Evolutionary conservation across 768 basidiomycete genomes (phyloP).

Genomic region (Podaxis sp.): DNA sequence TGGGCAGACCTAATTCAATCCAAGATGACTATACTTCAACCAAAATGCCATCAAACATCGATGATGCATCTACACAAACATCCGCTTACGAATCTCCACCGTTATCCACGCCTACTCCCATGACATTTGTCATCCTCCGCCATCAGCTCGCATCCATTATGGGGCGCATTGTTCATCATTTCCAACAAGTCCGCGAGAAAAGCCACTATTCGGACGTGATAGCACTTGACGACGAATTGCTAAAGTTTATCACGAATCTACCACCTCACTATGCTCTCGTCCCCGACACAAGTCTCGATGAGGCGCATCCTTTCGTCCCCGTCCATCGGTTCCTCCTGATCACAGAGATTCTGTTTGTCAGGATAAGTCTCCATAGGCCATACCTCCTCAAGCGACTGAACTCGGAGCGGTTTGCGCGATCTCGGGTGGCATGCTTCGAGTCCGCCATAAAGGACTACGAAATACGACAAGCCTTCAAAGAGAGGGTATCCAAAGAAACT

Average conservation of each 20-base stretch:
- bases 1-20: conserved; percentile 87
- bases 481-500: conserved; percentile 58
- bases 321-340: conserved; percentile 86
- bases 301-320: conserved; percentile 60
- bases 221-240: conserved; percentile 78
- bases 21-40: conserved; percentile 90
- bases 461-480: conserved; percentile 68
- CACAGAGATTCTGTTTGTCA: conserved; percentile 86
- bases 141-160: conserved; percentile 82
- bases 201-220: conserved; percentile 84
- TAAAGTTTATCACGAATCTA: conserved; percentile 70
- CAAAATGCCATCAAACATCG: conserved; percentile 68
- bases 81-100: conserved; percentile 50
- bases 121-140: conserved; percentile 87
- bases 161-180: conserved; percentile 89
- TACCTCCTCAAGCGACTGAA: conserved; percentile 79
- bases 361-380: conserved; percentile 83
- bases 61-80: conserved; percentile 51
- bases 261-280: conserved; percentile 78
- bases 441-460: conserved; percentile 86
- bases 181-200: conserved; percentile 77
- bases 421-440: conserved; percentile 86
- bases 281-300: conserved; percentile 78
- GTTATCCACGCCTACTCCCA: conserved; percentile 70
- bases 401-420: conserved; percentile 79